A percentile compares a stretch with the other conserved stretches of the same genome.
Conservation (phyloP, 78 protist genomes). For the Emiliania huxleyi region DNA sequence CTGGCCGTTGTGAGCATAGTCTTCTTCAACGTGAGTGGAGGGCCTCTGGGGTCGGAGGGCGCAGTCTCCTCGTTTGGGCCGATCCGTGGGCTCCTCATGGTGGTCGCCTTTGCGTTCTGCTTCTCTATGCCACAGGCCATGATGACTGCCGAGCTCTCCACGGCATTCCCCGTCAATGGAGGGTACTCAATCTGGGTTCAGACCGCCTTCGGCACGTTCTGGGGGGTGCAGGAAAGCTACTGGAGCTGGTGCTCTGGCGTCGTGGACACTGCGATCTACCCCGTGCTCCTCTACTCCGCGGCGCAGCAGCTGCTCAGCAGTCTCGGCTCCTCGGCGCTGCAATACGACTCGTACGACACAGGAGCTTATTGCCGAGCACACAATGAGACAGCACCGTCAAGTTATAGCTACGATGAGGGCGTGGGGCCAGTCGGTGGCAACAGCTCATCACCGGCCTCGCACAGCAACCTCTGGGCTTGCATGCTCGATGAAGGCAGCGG, state of each 20-base stretch:
- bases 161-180: conserved; percentile 5
- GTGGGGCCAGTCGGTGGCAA: too few relatives aligned
- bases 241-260: conserved; percentile 1
- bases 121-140: background rate
- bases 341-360: too few relatives aligned
- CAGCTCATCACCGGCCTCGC: too few relatives aligned
- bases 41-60: background rate
- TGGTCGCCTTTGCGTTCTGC: background rate
- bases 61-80: background rate
- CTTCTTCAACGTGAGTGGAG: conserved; percentile 23
- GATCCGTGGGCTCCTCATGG: background rate
- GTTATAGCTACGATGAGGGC: too few relatives aligned
- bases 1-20: too few relatives aligned
- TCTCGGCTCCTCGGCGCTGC: too few relatives aligned
- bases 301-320: too few relatives aligned
- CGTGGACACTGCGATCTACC: conserved; percentile 6
- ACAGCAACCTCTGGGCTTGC: background rate
- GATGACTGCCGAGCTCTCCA: conserved; percentile 24
- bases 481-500: background rate
- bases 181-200: background rate
- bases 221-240: conserved; percentile 1
- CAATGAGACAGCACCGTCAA: too few relatives aligned
- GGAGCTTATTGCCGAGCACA: too few relatives aligned
- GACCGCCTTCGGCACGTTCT: background rate
- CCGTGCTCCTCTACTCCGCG: background rate